Base-by-base conservation (phyloP, 805 yeast species). In the Metschnikowia baotianmanensis region DNA sequence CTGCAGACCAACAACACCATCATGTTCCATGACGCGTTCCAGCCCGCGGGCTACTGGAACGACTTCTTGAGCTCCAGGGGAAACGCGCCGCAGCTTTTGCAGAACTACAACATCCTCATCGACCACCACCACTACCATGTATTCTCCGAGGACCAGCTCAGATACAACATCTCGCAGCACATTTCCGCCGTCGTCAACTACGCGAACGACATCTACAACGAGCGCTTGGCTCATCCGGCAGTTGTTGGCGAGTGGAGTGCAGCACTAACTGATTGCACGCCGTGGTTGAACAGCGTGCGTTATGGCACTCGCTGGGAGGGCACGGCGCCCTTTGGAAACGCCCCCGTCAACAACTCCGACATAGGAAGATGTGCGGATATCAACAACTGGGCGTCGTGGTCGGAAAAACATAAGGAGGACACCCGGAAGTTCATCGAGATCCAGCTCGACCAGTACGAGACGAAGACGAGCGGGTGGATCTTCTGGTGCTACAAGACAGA, bases 221-320 rank as follows among this genome's bases (percentile, higher is more conserved):
- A 62, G 24, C 56, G 65, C 29, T 88, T 85, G 59, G 62, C 70
- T 53, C 87, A 84, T 61, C 85, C 91, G 86, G 75, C 76, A 39
- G 71, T 89, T 23, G 75, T 79, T 33, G 97, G 96, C 46, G 96
- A 89, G 68, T 90, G 91, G 86, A 71, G 86, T 18, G 95, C 80
- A 16, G 42, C 58, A 34, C 25, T 55, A 43, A 56, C 57, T 35
- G 43, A 56, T 43, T 31, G 87, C 83, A 6, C 59, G 55, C 53
- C 49, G 1, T 49, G 48, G 48, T 27, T 49, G 3, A 49, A 49
- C 19, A 36, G 44, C 22, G 47, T 49, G 3, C 40, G 24, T 4
- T 38, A 29, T 15, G 53, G 53, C 2, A 30, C 47, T 3, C 21
- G 53, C 15, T 49, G 51, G 51, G 43, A 42, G 11, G 53, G 51